These are phyloP conservation scores for Tolypocladium endophyticum DNA, from an alignment of 2,329 filamentous ascomycete genomes.

Conservation along the genomic window DNA sequence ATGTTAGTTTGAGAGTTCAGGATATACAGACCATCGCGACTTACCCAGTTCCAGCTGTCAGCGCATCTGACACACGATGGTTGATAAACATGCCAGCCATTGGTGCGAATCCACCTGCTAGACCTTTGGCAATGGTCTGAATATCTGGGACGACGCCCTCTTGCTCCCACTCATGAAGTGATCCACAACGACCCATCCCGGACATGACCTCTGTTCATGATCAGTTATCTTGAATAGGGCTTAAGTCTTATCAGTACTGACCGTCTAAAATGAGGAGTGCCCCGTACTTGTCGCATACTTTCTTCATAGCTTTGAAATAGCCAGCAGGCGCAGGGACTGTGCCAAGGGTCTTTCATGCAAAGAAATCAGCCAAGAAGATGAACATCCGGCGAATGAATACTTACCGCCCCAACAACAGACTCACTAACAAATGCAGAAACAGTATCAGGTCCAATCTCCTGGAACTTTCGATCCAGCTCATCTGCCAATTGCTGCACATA, in stretches of 20 bases:
- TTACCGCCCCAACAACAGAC: not conserved
- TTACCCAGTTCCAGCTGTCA: not conserved
- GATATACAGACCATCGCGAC: not conserved
- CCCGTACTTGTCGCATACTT: not conserved
- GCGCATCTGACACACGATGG: not conserved
- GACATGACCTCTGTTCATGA: not conserved
- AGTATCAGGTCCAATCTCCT: not conserved
- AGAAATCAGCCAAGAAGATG: not conserved
- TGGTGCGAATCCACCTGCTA: not conserved
- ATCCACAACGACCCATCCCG: not conserved
- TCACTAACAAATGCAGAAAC: not conserved
- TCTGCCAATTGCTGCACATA: not conserved
- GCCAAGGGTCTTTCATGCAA: not conserved
- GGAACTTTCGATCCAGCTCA: not conserved
- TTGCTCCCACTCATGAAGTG: not conserved
- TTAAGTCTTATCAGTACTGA: not conserved
- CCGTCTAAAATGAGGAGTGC: not conserved
- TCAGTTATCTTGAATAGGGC: not conserved
- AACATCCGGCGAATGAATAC: not conserved
- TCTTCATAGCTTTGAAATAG: not conserved
- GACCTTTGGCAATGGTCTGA: not conserved
- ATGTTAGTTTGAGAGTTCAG: not conserved
- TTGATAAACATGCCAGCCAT: not conserved
- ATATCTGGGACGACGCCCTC: not conserved
- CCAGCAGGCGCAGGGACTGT: not conserved